These are phyloP conservation scores for Naganishia albida DNA, from an alignment of 1,284 basidiomycete species.

Conservation along the genomic window DNA sequence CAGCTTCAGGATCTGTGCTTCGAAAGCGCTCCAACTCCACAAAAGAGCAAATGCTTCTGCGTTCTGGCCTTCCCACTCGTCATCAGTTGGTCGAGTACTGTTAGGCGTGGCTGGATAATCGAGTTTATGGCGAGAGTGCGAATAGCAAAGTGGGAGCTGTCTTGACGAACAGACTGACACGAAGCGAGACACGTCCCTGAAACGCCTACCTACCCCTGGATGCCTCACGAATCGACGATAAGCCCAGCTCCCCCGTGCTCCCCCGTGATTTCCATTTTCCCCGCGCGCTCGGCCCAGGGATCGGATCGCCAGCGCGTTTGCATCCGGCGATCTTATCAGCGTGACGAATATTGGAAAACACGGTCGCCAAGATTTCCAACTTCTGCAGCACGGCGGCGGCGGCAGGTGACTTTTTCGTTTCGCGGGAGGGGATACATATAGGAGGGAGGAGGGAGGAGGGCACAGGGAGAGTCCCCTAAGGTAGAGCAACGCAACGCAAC, in stretches of 20 bases:
- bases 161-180: too few species aligned
- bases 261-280: background rate
- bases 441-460: background rate
- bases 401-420: conserved; percentile 8
- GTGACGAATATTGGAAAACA: conserved; percentile 7
- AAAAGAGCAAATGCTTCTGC: too few species aligned
- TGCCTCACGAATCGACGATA: background rate
- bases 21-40: too few species aligned
- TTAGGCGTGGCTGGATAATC: too few species aligned
- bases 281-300: background rate
- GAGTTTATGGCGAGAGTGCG: too few species aligned
- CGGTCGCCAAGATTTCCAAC: conserved; percentile 8
- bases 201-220: too few species aligned
- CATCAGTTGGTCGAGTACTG: too few species aligned
- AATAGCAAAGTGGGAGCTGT: too few species aligned
- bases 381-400: background rate
- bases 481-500: background rate
- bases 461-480: background rate
- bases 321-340: background rate
- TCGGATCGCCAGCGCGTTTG: background rate
- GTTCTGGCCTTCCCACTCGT: too few species aligned
- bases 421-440: background rate
- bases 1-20: too few species aligned
- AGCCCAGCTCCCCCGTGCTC: too few species aligned
- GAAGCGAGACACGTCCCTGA: too few species aligned